A percentile compares a stretch with the other conserved stretches of the same genome.
phyloP scores from a whole-genome alignment of 768 basidiomycete species.

The Kwoniella europaea region DNA sequence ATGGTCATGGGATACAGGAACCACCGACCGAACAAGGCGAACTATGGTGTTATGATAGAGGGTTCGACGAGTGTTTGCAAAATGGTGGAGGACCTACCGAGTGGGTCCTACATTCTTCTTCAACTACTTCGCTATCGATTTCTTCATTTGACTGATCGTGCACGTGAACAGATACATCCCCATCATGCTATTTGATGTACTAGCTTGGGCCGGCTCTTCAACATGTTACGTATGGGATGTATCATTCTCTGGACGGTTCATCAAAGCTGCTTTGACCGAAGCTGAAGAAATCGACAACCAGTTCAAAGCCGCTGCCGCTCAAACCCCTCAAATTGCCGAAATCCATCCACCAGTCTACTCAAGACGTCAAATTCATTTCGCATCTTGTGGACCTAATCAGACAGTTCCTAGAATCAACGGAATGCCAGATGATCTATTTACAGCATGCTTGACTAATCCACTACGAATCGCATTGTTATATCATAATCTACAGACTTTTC shows the following conservation, averaged over 20 bases:
- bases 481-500: slow-evolving; percentile 48
- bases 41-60: slow-evolving; percentile 51
- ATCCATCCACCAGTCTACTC: slow-evolving; percentile 47
- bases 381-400: slow-evolving; percentile 46
- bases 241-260: slow-evolving; percentile 46
- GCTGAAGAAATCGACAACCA: slow-evolving; percentile 52
- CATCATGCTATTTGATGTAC: slow-evolving; percentile 49
- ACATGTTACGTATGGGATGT: slow-evolving; percentile 54
- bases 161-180: slow-evolving; percentile 46
- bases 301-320: slow-evolving; percentile 34
- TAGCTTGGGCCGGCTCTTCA: slow-evolving; percentile 50
- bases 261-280: slow-evolving; percentile 41
- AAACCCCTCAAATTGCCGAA: slow-evolving; percentile 37
- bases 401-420: slow-evolving; percentile 38
- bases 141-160: too few relatives aligned
- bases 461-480: slow-evolving; percentile 40
- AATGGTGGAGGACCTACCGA: slow-evolving; percentile 45
- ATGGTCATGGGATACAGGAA: slow-evolving; percentile 53
- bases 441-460: slow-evolving; percentile 44
- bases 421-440: slow-evolving; percentile 51
- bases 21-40: slow-evolving; percentile 54
- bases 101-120: slow-evolving; percentile 26
- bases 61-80: slow-evolving; percentile 45
- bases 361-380: slow-evolving; percentile 49
- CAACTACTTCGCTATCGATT: neutral